Evolutionary conservation across 2,329 filamentous ascomycete species (phyloP), one percentile per base, ranked within the genome.

Genomic region (Colletotrichum echinochloae): DNA sequence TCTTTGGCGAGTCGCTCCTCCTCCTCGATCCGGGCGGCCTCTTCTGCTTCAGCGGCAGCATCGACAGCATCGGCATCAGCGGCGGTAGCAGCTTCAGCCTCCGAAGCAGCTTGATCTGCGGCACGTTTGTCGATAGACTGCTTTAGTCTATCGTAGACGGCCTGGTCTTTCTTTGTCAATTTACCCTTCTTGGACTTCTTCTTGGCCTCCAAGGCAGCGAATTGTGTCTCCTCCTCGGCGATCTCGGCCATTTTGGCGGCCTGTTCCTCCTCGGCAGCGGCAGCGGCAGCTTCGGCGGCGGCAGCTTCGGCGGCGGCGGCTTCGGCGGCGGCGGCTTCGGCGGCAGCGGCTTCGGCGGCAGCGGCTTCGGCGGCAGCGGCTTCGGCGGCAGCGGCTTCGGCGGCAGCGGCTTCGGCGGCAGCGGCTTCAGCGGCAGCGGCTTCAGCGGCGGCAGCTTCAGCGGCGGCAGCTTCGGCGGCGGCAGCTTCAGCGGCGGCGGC

Each of bases 131-230:
- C 76, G 35, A 79, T 76, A 39, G 77, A 81, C 48, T 78, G 77
- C 12, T 77, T 80, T 7, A 85, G 75, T 11, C 74, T 73, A 39
- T 81, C 78, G 37, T 82, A 78, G 70, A 83, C 85, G 69, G 86
- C 83, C 60, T 85, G 78, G 39, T 85, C 84, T 66, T 81, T 85
- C 72, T 82, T 86, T 2, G 74, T 77, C 11, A 85, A 74, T 70
- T 80, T 86, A 54, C 76, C 79, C 75, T 85, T 88, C 73, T 84
- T 85, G 18, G 20, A 7, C 1, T 80, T 80, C 74, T 86, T 87
- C 75, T 87, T 88, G 33, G 81, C 79, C 52, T 83, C 83, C 4
- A 86, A 77, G 5, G 77, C 75, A 20, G 77, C 80, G 18, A 85
- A 76, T 67, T 85, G 81, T 16, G 77, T 76, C 69, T 83, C 80